A percentile compares a stretch with the other conserved stretches of the same genome.
Evolutionary conservation across 1,139 yeast genomes (phyloP).

Genomic region (Keqinozyma sinolaborantium): DNA sequence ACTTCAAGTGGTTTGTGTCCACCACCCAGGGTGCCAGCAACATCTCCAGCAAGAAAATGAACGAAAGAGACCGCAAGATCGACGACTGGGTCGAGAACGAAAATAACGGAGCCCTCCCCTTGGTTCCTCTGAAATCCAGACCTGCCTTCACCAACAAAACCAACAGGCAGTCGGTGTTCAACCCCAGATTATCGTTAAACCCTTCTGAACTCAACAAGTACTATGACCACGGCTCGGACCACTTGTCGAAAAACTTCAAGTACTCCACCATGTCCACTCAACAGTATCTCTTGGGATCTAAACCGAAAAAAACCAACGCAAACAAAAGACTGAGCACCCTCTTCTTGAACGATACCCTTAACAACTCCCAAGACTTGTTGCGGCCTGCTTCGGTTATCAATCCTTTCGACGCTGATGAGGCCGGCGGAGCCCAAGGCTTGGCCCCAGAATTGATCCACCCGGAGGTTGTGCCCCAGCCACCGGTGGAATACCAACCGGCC

Average conservation of each 20-base stretch:
- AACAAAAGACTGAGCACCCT: slow-evolving; percentile 16
- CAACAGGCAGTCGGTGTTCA: slow-evolving; percentile 45
- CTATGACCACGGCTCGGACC: slow-evolving; percentile 28
- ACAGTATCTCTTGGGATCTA: slow-evolving; percentile 36
- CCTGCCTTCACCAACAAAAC: slow-evolving; percentile 45
- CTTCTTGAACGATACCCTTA: slow-evolving; percentile 28
- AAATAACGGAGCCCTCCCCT: slow-evolving; percentile 40
- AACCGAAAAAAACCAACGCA: slow-evolving; percentile 7
- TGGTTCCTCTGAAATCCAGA: slow-evolving; percentile 50
- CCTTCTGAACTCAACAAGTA: slow-evolving; percentile 41
- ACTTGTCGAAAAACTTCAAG: slow-evolving; percentile 40
- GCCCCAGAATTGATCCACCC: slow-evolving; percentile 72
- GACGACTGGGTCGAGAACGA: slow-evolving; percentile 69
- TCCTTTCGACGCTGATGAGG: slow-evolving; percentile 43
- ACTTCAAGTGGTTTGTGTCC: slow-evolving; percentile 80
- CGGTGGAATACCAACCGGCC: slow-evolving; percentile 81
- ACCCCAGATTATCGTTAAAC: slow-evolving; percentile 36
- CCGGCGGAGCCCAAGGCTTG: slow-evolving; percentile 43
- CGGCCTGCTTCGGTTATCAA: slow-evolving; percentile 31
- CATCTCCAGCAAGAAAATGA: slow-evolving; percentile 47
- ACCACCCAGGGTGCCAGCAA: slow-evolving; percentile 76
- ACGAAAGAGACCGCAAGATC: slow-evolving; percentile 53
- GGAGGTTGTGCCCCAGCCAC: slow-evolving; percentile 81
- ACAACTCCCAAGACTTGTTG: slow-evolving; percentile 35
- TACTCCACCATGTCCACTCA: slow-evolving; percentile 59